These are phyloP conservation scores for Lobosporangium transversale DNA, from an alignment of 192 early-diverging fungal species.

Conservation along the genomic window DNA sequence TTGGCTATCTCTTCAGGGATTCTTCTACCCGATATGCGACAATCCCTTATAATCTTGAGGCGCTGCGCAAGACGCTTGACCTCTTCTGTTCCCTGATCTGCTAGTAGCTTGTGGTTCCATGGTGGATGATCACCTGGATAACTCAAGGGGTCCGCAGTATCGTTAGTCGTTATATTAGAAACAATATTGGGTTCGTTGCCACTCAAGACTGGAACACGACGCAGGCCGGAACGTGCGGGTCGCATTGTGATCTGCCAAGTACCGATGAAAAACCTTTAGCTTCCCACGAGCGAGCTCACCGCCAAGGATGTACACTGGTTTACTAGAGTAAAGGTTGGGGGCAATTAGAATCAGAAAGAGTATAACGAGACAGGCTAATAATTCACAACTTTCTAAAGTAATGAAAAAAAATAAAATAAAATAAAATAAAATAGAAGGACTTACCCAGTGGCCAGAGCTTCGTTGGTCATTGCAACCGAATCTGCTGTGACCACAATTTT, in stretches of 20 bases:
- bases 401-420: background rate
- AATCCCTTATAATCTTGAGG: slow-evolving; percentile 26
- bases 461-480: slow-evolving; percentile 49
- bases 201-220: slow-evolving; percentile 23
- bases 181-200: background rate
- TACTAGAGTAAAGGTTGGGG: slow-evolving; percentile 25
- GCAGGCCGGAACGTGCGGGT: slow-evolving; percentile 49
- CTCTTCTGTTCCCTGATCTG: slow-evolving; percentile 26
- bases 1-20: slow-evolving; percentile 28
- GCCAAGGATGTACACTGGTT: slow-evolving; percentile 43
- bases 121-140: slow-evolving; percentile 44
- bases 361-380: background rate
- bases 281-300: slow-evolving; percentile 41
- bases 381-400: background rate
- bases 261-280: slow-evolving; percentile 45
- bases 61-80: slow-evolving; percentile 20
- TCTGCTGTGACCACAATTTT: slow-evolving; percentile 49
- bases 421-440: background rate
- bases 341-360: slow-evolving; percentile 6
- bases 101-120: slow-evolving; percentile 18
- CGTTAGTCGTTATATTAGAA: background rate
- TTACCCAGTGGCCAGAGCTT: slow-evolving; percentile 48
- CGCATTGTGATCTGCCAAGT: slow-evolving; percentile 15
- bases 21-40: slow-evolving; percentile 20
- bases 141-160: slow-evolving; percentile 37